Evolutionary conservation across 1,284 basidiomycete genomes (phyloP).

Genomic region (Wallemia mellicola): DNA sequence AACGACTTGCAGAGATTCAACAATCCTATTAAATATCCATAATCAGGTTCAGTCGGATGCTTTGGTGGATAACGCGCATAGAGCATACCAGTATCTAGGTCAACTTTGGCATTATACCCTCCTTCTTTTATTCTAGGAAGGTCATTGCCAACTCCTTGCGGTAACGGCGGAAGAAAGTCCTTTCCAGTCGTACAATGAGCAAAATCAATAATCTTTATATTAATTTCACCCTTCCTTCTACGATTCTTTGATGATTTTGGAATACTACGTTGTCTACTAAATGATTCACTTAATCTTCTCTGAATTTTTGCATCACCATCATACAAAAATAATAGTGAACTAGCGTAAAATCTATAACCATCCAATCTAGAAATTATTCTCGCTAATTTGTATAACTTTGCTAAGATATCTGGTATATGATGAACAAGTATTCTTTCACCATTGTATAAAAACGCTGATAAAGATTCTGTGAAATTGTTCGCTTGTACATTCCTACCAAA

Average conservation of each 20-base stretch:
- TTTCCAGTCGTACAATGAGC: slow-evolving; percentile 88
- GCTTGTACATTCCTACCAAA: slow-evolving; percentile 64
- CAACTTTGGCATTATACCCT: slow-evolving; percentile 50
- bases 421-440: slow-evolving; percentile 56
- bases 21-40: slow-evolving; percentile 76
- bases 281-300: slow-evolving; percentile 17
- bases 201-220: slow-evolving; percentile 91
- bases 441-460: slow-evolving; percentile 58
- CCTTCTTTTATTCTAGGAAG: slow-evolving; percentile 23
- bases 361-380: slow-evolving; percentile 58
- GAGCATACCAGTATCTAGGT: slow-evolving; percentile 42
- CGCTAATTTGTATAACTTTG: slow-evolving; percentile 79
- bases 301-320: slow-evolving; percentile 77
- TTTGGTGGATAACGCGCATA: slow-evolving; percentile 77
- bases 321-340: slow-evolving; percentile 85
- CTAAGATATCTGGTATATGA: slow-evolving; percentile 69
- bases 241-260: slow-evolving; percentile 12
- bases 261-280: slow-evolving; percentile 14
- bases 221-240: slow-evolving; percentile 63
- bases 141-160: slow-evolving; percentile 5
- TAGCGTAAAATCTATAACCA: slow-evolving; percentile 93
- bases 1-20: slow-evolving; percentile 44
- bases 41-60: slow-evolving; percentile 59
- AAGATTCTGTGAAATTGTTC: slow-evolving; percentile 50
- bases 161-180: slow-evolving; percentile 40